Evolutionary conservation across 495 filamentous ascomycete species (phyloP).

Genomic region (Bryoglossum gracile): DNA sequence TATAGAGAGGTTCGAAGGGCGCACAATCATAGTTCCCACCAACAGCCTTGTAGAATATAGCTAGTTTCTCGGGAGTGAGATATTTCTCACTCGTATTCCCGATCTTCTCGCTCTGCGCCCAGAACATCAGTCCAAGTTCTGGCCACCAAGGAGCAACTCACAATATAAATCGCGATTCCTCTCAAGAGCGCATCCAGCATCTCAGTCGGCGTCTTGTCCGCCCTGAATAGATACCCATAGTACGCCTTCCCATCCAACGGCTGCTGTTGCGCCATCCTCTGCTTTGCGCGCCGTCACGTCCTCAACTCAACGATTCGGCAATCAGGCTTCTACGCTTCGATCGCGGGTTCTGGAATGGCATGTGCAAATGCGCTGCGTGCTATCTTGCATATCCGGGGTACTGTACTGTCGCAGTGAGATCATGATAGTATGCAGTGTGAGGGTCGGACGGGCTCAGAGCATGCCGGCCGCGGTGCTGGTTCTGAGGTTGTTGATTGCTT

Average conservation of each 20-base stretch:
- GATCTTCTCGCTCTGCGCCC: slow-evolving; percentile 48
- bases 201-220: slow-evolving; percentile 69
- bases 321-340: too few species aligned
- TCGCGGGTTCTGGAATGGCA: too few species aligned
- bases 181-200: slow-evolving; percentile 70
- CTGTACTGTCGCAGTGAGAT: too few species aligned
- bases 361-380: too few species aligned
- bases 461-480: neutral
- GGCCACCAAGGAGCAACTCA: slow-evolving; percentile 38
- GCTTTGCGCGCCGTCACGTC: too few species aligned
- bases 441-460: neutral
- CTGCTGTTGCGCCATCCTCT: slow-evolving; percentile 20
- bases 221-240: slow-evolving; percentile 81
- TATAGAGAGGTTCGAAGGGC: slow-evolving; percentile 12
- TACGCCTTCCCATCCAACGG: slow-evolving; percentile 34
- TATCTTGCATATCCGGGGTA: slow-evolving; percentile 10
- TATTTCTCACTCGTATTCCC: slow-evolving; percentile 55
- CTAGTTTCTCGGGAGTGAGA: slow-evolving; percentile 75
- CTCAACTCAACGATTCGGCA: too few species aligned
- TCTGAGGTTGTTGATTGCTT: too few species aligned
- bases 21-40: slow-evolving; percentile 81
- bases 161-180: slow-evolving; percentile 74
- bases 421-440: neutral
- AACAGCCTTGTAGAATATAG: slow-evolving; percentile 79
- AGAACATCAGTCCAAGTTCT: slow-evolving; percentile 2